Evolutionary conservation across 2,329 filamentous ascomycete genomes (phyloP), one percentile per base, ranked within the genome.

Genomic region (Fusarium gaditjirri): DNA sequence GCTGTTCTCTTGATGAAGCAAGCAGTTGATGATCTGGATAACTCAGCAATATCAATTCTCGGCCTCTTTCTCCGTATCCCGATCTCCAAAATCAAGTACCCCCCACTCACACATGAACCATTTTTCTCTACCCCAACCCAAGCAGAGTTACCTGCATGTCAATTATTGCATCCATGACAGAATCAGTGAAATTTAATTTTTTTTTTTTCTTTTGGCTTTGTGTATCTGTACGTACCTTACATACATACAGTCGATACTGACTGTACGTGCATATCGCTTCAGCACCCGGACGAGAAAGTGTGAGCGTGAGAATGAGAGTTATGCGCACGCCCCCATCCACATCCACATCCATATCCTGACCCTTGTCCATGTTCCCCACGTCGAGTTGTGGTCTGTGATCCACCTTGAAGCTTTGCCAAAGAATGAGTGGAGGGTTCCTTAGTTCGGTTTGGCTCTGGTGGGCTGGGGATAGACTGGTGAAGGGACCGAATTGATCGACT

Each of bases 401-500:
- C 58, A 74, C 63, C 66, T 47, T 47, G 36, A 47, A 56, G 42
- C 63, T 49, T 57, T 36, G 8, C 54, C 41, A 47, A 66, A 59
- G 56, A 55, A 56, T 43, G 57, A 60, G 57, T 54, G 39, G 67
- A 71, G 55, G 50, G 50, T 55, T 58, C 61, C 70, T 73, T 59
- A 69, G 65, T 71, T 73, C 60, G 70, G 65, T 59, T 67, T 72
- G 70, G 70, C 44, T 73, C 31, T 56, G 54, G 65, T 65, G 65
- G 65, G 65, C 43, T 69, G 59, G 67, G 60, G 54, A 64, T 60
- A 68, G 67, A 70, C n/a, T 53, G 52, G 47, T 47, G 61, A 72
- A 67, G 70, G 70, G 70, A 70, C 70, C 57, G 70, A 73, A 71
- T 63, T 67, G 70, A 65, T 68, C 64, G 64, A 57, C 64, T 53